A percentile compares a stretch with the other conserved stretches of the same genome.
phyloP scores from a whole-genome alignment of 2,329 filamentous ascomycete genomes.

The Diaporthe ilicicola region DNA sequence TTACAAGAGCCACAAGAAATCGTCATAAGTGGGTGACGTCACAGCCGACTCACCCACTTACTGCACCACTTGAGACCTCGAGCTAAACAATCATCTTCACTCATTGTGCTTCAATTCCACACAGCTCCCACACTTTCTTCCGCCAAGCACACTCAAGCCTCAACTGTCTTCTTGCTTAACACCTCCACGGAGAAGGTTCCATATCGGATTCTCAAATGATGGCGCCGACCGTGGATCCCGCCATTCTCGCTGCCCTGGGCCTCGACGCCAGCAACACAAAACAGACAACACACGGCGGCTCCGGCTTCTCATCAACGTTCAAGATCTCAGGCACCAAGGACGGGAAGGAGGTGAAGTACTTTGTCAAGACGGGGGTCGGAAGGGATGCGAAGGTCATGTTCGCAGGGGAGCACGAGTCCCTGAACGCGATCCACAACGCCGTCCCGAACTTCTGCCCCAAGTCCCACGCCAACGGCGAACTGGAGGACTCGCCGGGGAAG shows the following conservation, averaged over 20 bases:
- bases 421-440: slow-evolving; percentile 79
- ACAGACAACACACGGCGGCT: slow-evolving; percentile 69
- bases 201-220: slow-evolving; percentile 40
- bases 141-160: background rate
- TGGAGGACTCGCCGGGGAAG: slow-evolving; percentile 58
- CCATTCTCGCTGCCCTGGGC: slow-evolving; percentile 67
- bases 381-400: slow-evolving; percentile 74
- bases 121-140: background rate
- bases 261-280: slow-evolving; percentile 63
- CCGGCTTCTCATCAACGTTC: slow-evolving; percentile 74
- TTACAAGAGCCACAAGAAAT: background rate
- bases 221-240: slow-evolving; percentile 64
- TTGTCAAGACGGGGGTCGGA: slow-evolving; percentile 76
- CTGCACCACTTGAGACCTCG: background rate
- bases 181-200: background rate
- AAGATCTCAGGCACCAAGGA: slow-evolving; percentile 39
- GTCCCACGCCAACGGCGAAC: slow-evolving; percentile 75
- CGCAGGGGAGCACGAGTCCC: slow-evolving; percentile 80
- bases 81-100: background rate
- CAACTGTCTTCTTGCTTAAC: background rate
- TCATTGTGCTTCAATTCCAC: background rate
- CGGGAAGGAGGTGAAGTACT: slow-evolving; percentile 55
- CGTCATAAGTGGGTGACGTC: slow-evolving; percentile 25
- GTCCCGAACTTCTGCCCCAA: slow-evolving; percentile 81
- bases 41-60: background rate